Base-by-base conservation (phyloP, 1,284 basidiomycete genomes). In the Anthracocystis walkeri region DNA sequence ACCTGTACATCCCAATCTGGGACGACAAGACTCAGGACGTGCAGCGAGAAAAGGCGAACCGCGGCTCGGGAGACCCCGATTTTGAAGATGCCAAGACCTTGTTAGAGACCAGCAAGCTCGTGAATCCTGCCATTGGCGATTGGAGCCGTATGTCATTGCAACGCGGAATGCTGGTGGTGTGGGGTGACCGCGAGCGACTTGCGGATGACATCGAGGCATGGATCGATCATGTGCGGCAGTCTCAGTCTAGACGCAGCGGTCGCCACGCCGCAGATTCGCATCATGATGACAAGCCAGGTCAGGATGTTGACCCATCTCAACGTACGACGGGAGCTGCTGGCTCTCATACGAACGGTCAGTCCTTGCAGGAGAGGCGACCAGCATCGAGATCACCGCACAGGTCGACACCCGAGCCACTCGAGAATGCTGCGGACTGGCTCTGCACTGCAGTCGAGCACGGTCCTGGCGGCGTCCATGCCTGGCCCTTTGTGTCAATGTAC, bases 401-500 rank as follows among this genome's bases (percentile, higher is more conserved):
- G 11, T 27, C 20, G 18, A 16, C 27, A 1, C 50, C 57, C 3
- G 44, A 58, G 7, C 5, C 38, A 33, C 40, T 50, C 5, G 67
- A 65, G 23, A 23, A 55, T n/a, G 41, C 38, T 3, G 58, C 53
- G 7, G 65, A 77, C 23, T 80, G 69, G 65, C 51, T 82, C 11
- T 75, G 75, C n/a, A 78, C 70, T 12, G 66, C 68, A 10, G 77
- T 84, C 21, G 80, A 84, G 52, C 75, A 72, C 41, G 82, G 82
- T 0, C 74, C 78, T 2, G 74, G 69, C 6, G 83, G 83, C 11
- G 82, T 85, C 16, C 83, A 85, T 42, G 81, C 82, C 18, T 85
- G 83, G 83, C 83, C 83, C 4, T 83, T 85, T 33, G 80, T 83
- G 29, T 70, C 75, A 14, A 83, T 84, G 78, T 82, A 83, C 44